These are phyloP conservation scores for Adansonia grandidieri DNA, from an alignment of 441 rosid species.

Conservation along the genomic window DNA sequence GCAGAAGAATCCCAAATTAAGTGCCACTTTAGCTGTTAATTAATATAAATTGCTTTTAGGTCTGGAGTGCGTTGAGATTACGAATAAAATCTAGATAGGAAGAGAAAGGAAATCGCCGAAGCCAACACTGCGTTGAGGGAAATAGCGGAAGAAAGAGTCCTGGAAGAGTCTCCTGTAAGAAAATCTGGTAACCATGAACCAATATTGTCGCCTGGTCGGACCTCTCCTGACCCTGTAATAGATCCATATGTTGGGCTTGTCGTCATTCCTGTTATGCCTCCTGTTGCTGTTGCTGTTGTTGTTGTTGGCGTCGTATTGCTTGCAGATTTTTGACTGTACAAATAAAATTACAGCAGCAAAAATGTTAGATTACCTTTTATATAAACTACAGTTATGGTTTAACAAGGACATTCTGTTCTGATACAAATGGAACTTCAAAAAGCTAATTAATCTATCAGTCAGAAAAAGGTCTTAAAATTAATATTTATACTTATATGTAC, in stretches of 20 bases:
- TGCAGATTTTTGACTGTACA: conserved; percentile 51
- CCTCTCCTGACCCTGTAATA: conserved; percentile 14
- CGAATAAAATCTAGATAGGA: conserved; percentile 17
- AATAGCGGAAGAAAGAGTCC: conserved; percentile 26
- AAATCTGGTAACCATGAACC: conserved; percentile 48
- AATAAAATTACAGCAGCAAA: neutral
- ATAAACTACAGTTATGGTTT: neutral
- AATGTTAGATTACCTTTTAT: neutral
- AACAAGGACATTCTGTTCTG: neutral
- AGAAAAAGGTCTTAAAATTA: neutral
- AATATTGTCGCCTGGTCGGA: conserved; percentile 13
- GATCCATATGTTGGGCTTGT: conserved; percentile 17
- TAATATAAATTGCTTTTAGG: neutral
- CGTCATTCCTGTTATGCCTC: neutral
- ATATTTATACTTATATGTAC: neutral
- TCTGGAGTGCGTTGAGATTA: conserved; percentile 6
- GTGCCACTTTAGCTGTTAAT: neutral
- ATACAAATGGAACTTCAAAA: neutral
- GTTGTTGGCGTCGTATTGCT: conserved; percentile 33
- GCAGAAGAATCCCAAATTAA: conserved; percentile 19
- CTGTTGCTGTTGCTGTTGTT: neutral
- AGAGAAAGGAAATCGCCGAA: conserved; percentile 24
- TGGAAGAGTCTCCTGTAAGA: conserved; percentile 42
- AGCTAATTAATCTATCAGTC: neutral
- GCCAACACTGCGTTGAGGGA: conserved; percentile 29